Evolutionary conservation across 768 basidiomycete species (phyloP), one percentile per base, ranked within the genome.

Genomic region (Trametes coccinea): DNA sequence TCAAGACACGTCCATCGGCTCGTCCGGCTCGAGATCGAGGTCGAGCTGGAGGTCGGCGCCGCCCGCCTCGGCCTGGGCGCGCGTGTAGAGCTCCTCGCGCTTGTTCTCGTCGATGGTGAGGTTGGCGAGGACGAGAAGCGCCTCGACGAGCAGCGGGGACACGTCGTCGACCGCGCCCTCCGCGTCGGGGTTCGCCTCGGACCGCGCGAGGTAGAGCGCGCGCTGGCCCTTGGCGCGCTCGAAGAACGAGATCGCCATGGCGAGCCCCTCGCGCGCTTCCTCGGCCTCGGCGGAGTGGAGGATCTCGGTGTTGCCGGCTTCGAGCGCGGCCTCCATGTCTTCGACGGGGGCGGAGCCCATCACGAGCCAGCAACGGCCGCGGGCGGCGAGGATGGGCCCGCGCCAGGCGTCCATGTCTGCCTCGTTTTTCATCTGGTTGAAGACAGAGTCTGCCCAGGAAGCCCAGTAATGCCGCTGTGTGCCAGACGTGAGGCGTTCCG

Each of bases 371-470:
- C 82, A 82, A 44, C 83, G 76, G 3, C 84, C 85, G 16, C 85
- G 72, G 14, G 82, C 78, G 22, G 75, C 73, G 39, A 76, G 74
- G 22, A 86, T 75, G 1, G 76, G 74, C 7, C 74, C 75, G 2
- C 80, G 73, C 84, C 81, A 84, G 47, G 70, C 75, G n/a, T 79
- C 80, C 65, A 78, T 79, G 62, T 82, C 80, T 29, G 78, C 80
- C 71, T 85, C 82, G 80, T 84, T 79, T 70, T 81, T 80, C 80
- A 88, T 85, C 76, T 88, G 85, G 47, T 76, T 73, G 65, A 88
- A 81, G 10, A 89, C 77, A 7, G 79, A 76, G 63, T 87, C 85
- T 3, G 86, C 85, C 82, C 84, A 87, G 1, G 69, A 58, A 0
- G 84, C 86, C 85, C 86, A 88, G 46, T 78, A 74, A 47, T 77